Evolutionary conservation across 1,284 basidiomycete species (phyloP), one percentile per base, ranked within the genome.

Genomic region (Phenoliferia sp.): DNA sequence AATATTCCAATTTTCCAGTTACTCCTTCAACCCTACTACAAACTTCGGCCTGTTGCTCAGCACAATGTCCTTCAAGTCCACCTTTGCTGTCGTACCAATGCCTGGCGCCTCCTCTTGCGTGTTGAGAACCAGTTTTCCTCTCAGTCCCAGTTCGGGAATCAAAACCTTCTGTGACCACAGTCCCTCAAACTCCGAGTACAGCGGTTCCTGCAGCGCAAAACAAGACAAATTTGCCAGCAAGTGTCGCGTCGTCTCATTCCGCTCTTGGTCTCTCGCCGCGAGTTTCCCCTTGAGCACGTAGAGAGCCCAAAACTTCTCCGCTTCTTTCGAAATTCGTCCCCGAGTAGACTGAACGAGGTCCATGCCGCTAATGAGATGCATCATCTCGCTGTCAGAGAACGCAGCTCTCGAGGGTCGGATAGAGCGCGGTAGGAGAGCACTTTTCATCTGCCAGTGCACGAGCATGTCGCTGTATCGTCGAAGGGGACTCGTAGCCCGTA

Each of bases 361-460:
- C 32, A 66, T 66, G 7, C 59, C 57, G 36, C 59, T 31, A 32
- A 71, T 66, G 50, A 64, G 57, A 0, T 48, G 7, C 5, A 48
- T 34, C 7, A 71, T 67, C 3, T 58, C 48, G 2, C 50, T 2
- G 6, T 48, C 54, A 4, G 39, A 26, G 39, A 65, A 64, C 2
- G 35, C 35, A 2, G 63, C 62, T 0, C 60, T 59, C 26, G 64
- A 59, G 10, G 50, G 31, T 7, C 17, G 3, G 10, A 62, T 26
- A n/a, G 62, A 35, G 5, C 55, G 0, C 5, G 64, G 66, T 22
- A 79, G 76, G 1, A 97, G 80, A 2, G 85, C 85, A 59, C 87
- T 82, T 78, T 97, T 95, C 79, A 99, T 86, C 79, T 98, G 94
- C 92, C 94, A 99, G 80, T 99, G 96, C 12, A 83, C 81, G 6